Base-by-base conservation (phyloP, 306 rosid genomes). In the Fragaria vesca region DNA sequence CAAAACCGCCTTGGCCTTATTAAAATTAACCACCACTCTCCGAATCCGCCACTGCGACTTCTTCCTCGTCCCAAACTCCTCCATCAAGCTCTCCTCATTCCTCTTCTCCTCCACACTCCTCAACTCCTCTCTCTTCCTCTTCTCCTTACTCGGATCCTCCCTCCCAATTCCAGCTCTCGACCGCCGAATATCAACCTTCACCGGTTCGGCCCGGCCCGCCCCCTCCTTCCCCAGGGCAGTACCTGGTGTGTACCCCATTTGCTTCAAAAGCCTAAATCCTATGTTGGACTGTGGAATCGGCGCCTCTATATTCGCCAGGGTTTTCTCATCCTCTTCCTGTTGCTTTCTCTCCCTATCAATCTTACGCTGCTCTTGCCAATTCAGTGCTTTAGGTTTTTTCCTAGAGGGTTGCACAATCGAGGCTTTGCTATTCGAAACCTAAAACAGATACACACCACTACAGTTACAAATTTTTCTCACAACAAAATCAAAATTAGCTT, bases 261-360 rank as follows among this genome's bases (percentile, higher is more conserved):
- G 95, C 82, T 89, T 89, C 80, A 95, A 89, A 65, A 94, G 87
- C 80, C 89, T 91, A 81, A 90, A 92, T 74, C 97, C 97, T 80
- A 95, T 81, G 87, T 92, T 92, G 74, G 97, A 94, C 70, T 94
- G 96, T 5, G 98, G 96, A 73, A 94, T 90, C 28, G 98, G 93
- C 66, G 91, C 88, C 81, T 92, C 97, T 28, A 88, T 90, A 38
- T 79, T 94, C 7, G 93, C 97, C 81, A 94, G 79, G 50, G 93
- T 94, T 80, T 83, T 79, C 86, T 92, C 90, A 81, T 94, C 97
- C 83, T 94, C 98, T 51, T 90, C 81, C 51, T 63, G 69, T 73
- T 92, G 98, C 87, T 86, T 94, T 76, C 82, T 78, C 79, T 90
- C 93, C 79, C 93, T 88, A 46, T 90, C 90, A 1, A 83, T 78